Evolutionary conservation across 371 early-diverging fungal species (phyloP).

Genomic region (Mortierella sp.): DNA sequence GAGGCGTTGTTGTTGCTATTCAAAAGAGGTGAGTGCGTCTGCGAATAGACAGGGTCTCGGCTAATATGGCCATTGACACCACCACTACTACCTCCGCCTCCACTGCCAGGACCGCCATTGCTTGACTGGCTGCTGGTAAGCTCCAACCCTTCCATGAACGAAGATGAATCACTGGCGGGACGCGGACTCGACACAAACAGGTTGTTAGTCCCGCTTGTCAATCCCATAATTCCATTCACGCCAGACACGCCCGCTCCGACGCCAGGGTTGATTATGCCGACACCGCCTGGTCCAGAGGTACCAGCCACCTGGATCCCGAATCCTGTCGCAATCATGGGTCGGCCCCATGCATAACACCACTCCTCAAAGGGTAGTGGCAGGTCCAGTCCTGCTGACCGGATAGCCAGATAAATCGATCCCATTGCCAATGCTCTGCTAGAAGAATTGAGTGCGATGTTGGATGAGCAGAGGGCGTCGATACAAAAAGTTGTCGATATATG

Average conservation of each 20-base stretch:
- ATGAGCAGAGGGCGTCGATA: constrained; percentile 51
- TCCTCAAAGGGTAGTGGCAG: constrained; percentile 53
- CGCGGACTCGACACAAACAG: constrained; percentile 53
- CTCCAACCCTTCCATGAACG: constrained; percentile 41
- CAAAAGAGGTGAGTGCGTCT: constrained; percentile 35
- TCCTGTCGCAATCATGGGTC: constrained; percentile 38
- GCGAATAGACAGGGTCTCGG: constrained; percentile 34
- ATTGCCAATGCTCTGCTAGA: constrained; percentile 52
- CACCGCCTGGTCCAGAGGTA: constrained; percentile 18
- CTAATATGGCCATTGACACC: constrained; percentile 2
- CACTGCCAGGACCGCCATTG: neutral
- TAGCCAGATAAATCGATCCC: constrained; percentile 54
- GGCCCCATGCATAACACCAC: constrained; percentile 57
- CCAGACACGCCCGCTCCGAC: constrained; percentile 26
- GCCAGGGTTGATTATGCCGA: constrained; percentile 12
- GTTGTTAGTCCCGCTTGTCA: constrained; percentile 36
- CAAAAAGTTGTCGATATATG: constrained; percentile 56
- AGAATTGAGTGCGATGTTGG: constrained; percentile 47
- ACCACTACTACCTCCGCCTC: neutral
- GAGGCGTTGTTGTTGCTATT: constrained; percentile 5
- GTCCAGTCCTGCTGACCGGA: constrained; percentile 46
- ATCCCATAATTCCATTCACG: constrained; percentile 44
- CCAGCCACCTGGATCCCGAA: constrained; percentile 34
- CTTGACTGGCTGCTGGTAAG: constrained; percentile 13
- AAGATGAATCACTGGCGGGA: constrained; percentile 20